Base-by-base conservation (phyloP, 768 basidiomycete species). In the Suillus occidentalis region DNA sequence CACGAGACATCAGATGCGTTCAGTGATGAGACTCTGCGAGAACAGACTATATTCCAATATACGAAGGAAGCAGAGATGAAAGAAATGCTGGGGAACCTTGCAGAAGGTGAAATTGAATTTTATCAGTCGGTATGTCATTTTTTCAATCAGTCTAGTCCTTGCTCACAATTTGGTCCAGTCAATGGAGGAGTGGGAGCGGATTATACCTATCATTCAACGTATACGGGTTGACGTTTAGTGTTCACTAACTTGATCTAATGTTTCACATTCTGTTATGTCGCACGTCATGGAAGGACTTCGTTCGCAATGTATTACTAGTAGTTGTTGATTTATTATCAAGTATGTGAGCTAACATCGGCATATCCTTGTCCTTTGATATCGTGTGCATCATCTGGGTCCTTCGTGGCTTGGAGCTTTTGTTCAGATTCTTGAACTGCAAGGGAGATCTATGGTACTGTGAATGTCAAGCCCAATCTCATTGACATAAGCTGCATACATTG, bases 21-120 rank as follows among this genome's bases (percentile, higher is more conserved):
- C 78, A 97, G 94, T 69, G 94, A 96, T 65, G 95, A 97, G 76
- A 97, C 95, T 16, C 78, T 99, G 31, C 85, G 90, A 57, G 97
- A 99, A 75, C 95, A 99, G 77, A 81, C 87, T 28, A 81, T 93
- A 66, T 99, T 99, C 80, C 94, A 97, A 73, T 83, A 87, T 66
- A 87, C 90, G 14, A 99, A 99, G 77, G 89, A 94, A 72, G 85
- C 89, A 58, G 97, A 99, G 80, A 97, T 99, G 97, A 97, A 97
- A 78, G 94, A 95, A 72, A 89, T 98, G 85, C 75, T 99, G 13
- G 87, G 86, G 22, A 88, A 89, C 66, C 86, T 97, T 67, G 95
- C 95, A 31, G 93, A 97, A 69, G 96, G 95, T 12, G 91, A 99
- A 76, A 93, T 99, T 69, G 95, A 95, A 75, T 94, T 97, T 76